Evolutionary conservation across 2,329 filamentous ascomycete genomes (phyloP).

Genomic region (Dothideomycetes sp.): DNA sequence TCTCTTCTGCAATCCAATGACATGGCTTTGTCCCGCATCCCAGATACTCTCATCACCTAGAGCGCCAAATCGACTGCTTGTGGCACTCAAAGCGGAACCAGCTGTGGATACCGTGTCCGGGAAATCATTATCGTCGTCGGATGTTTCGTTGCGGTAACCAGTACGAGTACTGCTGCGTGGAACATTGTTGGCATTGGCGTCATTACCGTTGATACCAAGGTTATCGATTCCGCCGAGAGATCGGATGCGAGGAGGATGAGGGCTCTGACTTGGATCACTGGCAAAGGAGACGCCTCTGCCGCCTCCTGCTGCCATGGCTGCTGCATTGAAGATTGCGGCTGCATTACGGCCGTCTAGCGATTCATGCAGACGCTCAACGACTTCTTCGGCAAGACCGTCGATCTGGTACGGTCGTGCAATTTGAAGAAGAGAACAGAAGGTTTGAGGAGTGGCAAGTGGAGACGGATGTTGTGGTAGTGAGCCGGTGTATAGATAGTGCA

Average conservation of each 20-base stretch:
- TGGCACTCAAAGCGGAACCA: slow-evolving; percentile 22
- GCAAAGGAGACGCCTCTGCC: slow-evolving; percentile 69
- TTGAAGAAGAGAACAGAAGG: slow-evolving; percentile 89
- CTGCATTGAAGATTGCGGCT: slow-evolving; percentile 94
- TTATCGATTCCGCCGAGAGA: slow-evolving; percentile 32
- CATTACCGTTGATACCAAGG: slow-evolving; percentile 24
- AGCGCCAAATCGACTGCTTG: slow-evolving; percentile 29
- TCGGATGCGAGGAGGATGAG: slow-evolving; percentile 37
- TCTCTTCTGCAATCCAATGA: slow-evolving; percentile 91
- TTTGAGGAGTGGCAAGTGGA: slow-evolving; percentile 82
- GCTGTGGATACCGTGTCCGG: slow-evolving; percentile 28
- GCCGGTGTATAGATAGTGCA: slow-evolving; percentile 91
- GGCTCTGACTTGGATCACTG: slow-evolving; percentile 23
- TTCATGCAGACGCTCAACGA: slow-evolving; percentile 81
- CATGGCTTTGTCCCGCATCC: slow-evolving; percentile 71
- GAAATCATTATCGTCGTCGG: slow-evolving; percentile 27
- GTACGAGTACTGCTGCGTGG: slow-evolving; percentile 22
- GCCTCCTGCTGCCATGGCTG: slow-evolving; percentile 93
- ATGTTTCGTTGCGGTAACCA: slow-evolving; percentile 25
- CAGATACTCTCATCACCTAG: slow-evolving; percentile 58
- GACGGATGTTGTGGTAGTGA: slow-evolving; percentile 69
- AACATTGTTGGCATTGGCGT: slow-evolving; percentile 16
- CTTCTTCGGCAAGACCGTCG: slow-evolving; percentile 83
- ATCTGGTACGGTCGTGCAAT: slow-evolving; percentile 88
- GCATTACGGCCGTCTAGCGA: slow-evolving; percentile 89